Percentiles rank a stretch among this genome's conserved stretches.
Evolutionary conservation across 495 filamentous ascomycete species (phyloP).

Genomic region (Apiosordaria backusii): DNA sequence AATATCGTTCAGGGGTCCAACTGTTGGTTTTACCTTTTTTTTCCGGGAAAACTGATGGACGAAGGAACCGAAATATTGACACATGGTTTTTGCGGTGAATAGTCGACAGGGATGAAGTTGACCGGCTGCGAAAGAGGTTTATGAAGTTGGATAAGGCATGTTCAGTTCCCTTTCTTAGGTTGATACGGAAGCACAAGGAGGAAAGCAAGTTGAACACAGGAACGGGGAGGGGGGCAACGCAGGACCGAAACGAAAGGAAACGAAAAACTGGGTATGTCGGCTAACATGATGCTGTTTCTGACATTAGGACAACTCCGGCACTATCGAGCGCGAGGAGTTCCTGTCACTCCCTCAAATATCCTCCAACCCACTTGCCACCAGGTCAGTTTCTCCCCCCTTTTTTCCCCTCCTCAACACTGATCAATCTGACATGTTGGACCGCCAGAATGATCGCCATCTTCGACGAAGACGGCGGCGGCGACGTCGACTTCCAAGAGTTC

Average conservation of each 20-base stretch:
- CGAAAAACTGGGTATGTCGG: neutral
- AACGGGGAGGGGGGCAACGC: neutral
- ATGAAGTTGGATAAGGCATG: conserved; percentile 98
- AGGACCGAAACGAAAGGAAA: neutral
- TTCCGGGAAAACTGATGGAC: neutral
- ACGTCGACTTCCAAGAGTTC: conserved; percentile 99
- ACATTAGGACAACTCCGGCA: conserved; percentile 87
- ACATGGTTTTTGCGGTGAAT: neutral
- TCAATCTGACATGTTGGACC: no score
- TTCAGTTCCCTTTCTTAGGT: conserved; percentile 1
- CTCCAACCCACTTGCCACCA: conserved; percentile 93
- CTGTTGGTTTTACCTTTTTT: conserved; percentile 53
- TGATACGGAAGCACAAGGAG: neutral
- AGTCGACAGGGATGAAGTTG: conserved; percentile 98
- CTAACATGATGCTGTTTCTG: neutral
- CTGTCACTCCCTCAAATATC: conserved; percentile 95
- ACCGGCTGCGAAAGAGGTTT: conserved; percentile 90
- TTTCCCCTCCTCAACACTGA: neutral
- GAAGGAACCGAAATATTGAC: neutral
- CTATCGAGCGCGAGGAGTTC: conserved; percentile 98
- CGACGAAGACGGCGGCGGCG: conserved; percentile 96
- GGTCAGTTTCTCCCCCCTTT: conserved; percentile 48
- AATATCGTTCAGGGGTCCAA: conserved; percentile 95
- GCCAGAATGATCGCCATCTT: conserved; percentile 99
- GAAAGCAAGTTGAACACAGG: neutral